A percentile compares a stretch with the other conserved stretches of the same genome.
Evolutionary conservation across 164 flowering plant genomes (phyloP).

Genomic region (Magnolia sinica): DNA sequence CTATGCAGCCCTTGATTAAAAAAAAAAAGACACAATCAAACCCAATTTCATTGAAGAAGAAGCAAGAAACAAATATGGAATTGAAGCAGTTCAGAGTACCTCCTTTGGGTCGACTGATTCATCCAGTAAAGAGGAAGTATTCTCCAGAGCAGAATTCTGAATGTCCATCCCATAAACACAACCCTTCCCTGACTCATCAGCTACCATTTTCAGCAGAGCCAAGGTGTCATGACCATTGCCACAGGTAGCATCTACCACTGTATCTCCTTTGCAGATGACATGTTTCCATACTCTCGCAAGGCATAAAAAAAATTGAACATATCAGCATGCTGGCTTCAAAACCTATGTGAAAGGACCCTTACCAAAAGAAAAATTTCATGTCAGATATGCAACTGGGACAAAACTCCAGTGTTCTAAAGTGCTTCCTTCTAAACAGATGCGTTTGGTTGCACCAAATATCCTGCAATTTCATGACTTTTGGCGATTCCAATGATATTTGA

Average conservation of each 20-base stretch:
- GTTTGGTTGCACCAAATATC: too few species aligned
- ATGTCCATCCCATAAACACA: slow-evolving; percentile 81
- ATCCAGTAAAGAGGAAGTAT: slow-evolving; percentile 61
- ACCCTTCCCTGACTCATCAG: slow-evolving; percentile 54
- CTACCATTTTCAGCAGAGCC: slow-evolving; percentile 66
- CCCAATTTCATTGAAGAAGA: neutral
- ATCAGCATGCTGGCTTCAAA: neutral
- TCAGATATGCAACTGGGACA: neutral
- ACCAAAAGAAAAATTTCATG: neutral
- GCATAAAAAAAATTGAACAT: neutral
- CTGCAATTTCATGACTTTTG: too few species aligned
- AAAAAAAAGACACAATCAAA: neutral
- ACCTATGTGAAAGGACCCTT: too few species aligned
- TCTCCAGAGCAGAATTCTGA: slow-evolving; percentile 68
- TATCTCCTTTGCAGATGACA: slow-evolving; percentile 69
- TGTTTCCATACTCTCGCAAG: slow-evolving; percentile 66
- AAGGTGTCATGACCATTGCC: slow-evolving; percentile 94
- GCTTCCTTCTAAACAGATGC: too few species aligned
- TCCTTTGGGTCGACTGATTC: slow-evolving; percentile 33
- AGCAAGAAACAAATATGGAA: neutral
- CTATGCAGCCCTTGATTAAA: neutral
- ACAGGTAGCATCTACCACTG: slow-evolving; percentile 91
- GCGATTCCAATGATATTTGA: too few species aligned
- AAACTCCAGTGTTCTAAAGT: too few species aligned
- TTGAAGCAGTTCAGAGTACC: slow-evolving; percentile 31